Base-by-base conservation (phyloP, 495 filamentous ascomycete genomes). In the Penicillium antarcticum region DNA sequence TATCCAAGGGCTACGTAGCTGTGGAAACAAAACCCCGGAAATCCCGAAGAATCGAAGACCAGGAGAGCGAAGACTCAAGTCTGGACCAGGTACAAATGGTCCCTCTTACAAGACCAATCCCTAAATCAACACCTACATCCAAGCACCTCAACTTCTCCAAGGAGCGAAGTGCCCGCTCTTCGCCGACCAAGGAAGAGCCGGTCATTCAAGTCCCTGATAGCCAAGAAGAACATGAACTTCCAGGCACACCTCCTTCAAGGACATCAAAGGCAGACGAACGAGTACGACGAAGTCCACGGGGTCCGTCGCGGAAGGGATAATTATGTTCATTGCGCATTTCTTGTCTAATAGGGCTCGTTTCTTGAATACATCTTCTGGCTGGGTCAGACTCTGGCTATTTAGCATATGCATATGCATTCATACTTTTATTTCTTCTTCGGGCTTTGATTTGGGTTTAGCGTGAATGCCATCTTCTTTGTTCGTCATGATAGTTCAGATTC, bases 231-330 rank as follows among this genome's bases (percentile, higher is more conserved):
- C 34, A 14, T 5, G 8, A 38, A 14, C 10, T 40, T 11, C 26
- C 36, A 13, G 13, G 3, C 6, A 40, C 38, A 24, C 47, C 37
- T 5, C 4, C 37, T 4, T 37, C 18, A 9, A n/a, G 12, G 12
- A 19, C 37, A 9, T 37, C 18, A 9, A n/a, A 16, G 12, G n/a
- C 2, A 26, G 39, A 19, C 12, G 38, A 18, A 12, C 48, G 48
- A 19, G 19, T 37, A n/a, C 39, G 37, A 21, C 41, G 56, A 29
- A 58, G 42, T 18, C 53, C 44, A 4, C 48, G 56, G 12, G 37
- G 42, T 13, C 24, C 26, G 6, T 29, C 5, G 8, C 43, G 13
- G 16, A 46, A 46, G n/a, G 18, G 12, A 46, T 46, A 11, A 26
- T 8, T 29, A 9, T 29, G 2, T 10, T 29, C 1, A 29, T 29